These are phyloP conservation scores for Carex arenaria DNA, from an alignment of 202 grass and related monocot genomes.

Conservation along the genomic window DNA sequence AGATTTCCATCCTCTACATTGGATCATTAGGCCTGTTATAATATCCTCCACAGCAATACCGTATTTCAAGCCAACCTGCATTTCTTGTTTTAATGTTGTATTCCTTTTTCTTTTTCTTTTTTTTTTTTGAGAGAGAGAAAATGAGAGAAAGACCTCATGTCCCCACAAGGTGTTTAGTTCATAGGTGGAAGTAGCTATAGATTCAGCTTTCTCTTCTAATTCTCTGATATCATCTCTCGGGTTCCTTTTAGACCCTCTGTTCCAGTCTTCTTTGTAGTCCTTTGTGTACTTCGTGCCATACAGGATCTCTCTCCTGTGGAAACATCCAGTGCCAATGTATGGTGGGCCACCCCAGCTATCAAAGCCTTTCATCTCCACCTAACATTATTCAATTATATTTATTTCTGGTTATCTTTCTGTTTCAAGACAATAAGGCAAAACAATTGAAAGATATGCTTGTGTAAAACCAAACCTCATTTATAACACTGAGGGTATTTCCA, in stretches of 20 bases:
- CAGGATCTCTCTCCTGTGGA: conserved; percentile 63
- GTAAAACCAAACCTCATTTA: conserved; percentile 39
- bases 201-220: conserved; percentile 50
- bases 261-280: conserved; percentile 63
- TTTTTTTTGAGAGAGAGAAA: neutral
- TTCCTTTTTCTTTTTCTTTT: neutral
- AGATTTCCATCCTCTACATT: conserved; percentile 77
- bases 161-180: conserved; percentile 69
- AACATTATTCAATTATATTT: conserved; percentile 27
- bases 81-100: conserved; percentile 14
- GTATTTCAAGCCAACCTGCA: conserved; percentile 75
- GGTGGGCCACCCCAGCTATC: conserved; percentile 68
- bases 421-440: neutral
- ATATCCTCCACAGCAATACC: conserved; percentile 69
- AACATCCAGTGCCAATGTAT: conserved; percentile 89
- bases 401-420: neutral
- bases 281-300: conserved; percentile 49
- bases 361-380: conserved; percentile 69
- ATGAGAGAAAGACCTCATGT: conserved; percentile 38
- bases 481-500: conserved; percentile 43
- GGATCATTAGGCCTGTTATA: conserved; percentile 72
- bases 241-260: conserved; percentile 31
- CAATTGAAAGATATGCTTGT: neutral
- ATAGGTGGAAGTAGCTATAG: conserved; percentile 54
- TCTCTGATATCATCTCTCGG: conserved; percentile 26